Evolutionary conservation across 805 yeast genomes (phyloP).

Genomic region (Myxozyma vanderwaltii): DNA sequence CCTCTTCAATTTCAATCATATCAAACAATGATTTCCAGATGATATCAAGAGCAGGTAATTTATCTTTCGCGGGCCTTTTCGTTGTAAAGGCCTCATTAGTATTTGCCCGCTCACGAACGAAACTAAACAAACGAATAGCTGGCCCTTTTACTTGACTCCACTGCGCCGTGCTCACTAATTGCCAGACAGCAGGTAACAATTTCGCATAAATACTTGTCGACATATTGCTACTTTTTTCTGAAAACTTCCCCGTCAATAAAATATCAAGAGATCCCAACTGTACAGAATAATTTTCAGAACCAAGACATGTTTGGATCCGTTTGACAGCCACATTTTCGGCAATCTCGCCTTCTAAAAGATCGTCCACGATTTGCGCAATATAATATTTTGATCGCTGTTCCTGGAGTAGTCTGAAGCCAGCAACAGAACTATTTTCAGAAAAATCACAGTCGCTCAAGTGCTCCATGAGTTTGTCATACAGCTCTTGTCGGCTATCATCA

Average conservation of each 20-base stretch:
- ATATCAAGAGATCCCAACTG: background rate
- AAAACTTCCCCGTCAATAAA: background rate
- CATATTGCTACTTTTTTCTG: background rate
- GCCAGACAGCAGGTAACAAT: conserved; percentile 8
- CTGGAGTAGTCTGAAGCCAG: conserved; percentile 20
- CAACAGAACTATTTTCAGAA: background rate
- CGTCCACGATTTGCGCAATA: background rate
- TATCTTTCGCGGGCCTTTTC: background rate
- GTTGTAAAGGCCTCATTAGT: background rate
- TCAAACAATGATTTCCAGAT: conserved; percentile 41
- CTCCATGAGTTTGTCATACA: background rate
- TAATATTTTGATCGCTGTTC: conserved; percentile 10
- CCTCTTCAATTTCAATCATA: conserved; percentile 45
- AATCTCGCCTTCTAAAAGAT: background rate
- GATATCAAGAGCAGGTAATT: conserved; percentile 6
- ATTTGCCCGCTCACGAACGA: background rate
- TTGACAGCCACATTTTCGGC: conserved; percentile 4
- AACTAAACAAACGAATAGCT: conserved; percentile 34
- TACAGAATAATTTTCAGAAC: conserved; percentile 3
- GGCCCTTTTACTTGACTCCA: conserved; percentile 39
- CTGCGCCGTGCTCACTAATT: background rate
- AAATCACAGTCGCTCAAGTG: background rate
- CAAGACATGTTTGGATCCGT: conserved; percentile 4
- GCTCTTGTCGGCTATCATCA: background rate
- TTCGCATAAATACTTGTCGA: background rate